Base-by-base conservation (phyloP, 495 filamentous ascomycete species). In the Terfezia claveryi region DNA sequence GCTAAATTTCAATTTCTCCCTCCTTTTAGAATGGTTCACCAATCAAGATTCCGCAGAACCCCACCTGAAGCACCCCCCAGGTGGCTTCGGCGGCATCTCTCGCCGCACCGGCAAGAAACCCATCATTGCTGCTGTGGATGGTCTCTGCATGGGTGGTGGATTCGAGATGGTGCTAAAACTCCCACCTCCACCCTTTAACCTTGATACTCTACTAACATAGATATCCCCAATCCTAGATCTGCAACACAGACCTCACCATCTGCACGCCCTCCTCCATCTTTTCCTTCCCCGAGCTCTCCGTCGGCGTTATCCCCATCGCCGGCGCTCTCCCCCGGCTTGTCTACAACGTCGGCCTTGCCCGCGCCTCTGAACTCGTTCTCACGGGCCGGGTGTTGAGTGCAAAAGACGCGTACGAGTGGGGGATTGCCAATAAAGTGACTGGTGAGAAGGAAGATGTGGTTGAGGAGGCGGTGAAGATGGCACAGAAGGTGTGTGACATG, bases 51-150 rank as follows among this genome's bases (percentile, higher is more conserved):
- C 27, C 7, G 7, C 27, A 4, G 7, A 32, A 4, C 27, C 27
- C 27, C 27, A 4, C 1, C 7, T 32, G 27, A 32, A 32, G 27
- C 27, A 32, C 27, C 27, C 27, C 27, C 27, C 27, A 49, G 44
- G 14, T 1, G 44, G 44, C 14, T 49, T 49, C 20, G 44, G 44
- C 9, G 44, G 44, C 44, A 1, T 49, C 14, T 49, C 44, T 2
- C 14, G 20, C 14, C 44, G 44, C 6, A 20, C 20, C 20, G 44
- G 73, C 14, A 70, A 72, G 55, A 80, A 80, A 55, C 84, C 83
- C 14, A 71, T 89, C 37, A 79, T 89, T 54, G 76, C 76, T 10
- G 84, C 84, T 6, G 79, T 87, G 36, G 80, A 85, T 62, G 84
- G 84, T n/a, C 64, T 79, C n/a, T 78, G 76, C 58, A 70, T 82